Percentiles rank a stretch among this genome's conserved stretches.
Evolutionary conservation across 495 filamentous ascomycete species (phyloP).

Genomic region (Aspergillus cavernicola): DNA sequence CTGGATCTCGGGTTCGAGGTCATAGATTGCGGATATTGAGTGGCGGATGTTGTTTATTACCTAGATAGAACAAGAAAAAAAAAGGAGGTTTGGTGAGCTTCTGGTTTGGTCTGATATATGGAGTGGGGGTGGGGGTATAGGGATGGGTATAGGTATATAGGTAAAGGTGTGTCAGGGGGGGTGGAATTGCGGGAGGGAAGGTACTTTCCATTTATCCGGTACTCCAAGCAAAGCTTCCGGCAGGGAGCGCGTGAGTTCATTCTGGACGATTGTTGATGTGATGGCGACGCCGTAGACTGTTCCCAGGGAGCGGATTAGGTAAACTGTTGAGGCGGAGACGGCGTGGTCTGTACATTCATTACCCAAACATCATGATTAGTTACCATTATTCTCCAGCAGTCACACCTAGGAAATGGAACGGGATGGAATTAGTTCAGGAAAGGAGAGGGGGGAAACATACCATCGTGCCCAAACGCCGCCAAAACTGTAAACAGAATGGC

Average conservation of each 20-base stretch:
- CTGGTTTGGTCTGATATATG: too few species aligned
- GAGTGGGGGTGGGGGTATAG: too few species aligned
- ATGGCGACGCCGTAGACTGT: constrained; percentile 63
- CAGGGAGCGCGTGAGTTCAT: constrained; percentile 55
- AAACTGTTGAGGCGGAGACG: constrained; percentile 60
- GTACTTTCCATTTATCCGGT: constrained; percentile 65
- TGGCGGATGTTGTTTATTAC: constrained; percentile 46
- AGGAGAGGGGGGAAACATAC: constrained; percentile 29
- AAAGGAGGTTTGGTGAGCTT: not conserved
- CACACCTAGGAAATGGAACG: too few species aligned
- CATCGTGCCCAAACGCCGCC: constrained; percentile 58
- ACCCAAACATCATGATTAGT: not conserved
- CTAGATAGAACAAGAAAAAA: not conserved
- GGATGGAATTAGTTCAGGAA: too few species aligned
- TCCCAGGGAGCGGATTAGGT: constrained; percentile 60
- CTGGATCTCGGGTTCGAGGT: constrained; percentile 55
- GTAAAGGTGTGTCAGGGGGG: not conserved
- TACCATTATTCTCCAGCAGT: too few species aligned
- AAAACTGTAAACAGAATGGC: constrained; percentile 60
- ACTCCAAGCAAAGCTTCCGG: constrained; percentile 55
- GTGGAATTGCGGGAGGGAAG: constrained; percentile 28
- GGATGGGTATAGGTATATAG: not conserved
- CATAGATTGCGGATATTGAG: constrained; percentile 51
- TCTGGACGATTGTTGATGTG: constrained; percentile 61
- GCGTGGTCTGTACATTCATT: constrained; percentile 49